phyloP scores from a whole-genome alignment of 1,139 yeast genomes.

The Hansenula lynferdii region DNA sequence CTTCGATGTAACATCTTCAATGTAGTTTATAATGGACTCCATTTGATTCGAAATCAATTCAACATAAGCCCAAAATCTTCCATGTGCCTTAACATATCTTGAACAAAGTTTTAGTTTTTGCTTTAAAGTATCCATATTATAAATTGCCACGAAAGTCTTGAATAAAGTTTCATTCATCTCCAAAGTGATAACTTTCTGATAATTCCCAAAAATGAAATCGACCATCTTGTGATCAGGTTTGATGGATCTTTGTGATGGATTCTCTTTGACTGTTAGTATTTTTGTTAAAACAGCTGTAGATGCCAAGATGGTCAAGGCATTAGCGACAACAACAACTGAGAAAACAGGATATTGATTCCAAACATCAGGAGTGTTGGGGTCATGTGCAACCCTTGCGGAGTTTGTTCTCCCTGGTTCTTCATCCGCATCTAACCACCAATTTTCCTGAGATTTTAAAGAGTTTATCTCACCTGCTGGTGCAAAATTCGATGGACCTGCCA shows the following conservation, averaged over 20 bases:
- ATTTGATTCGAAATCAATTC: slow-evolving; percentile 18
- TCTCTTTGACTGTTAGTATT: slow-evolving; percentile 9
- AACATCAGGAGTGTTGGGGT: slow-evolving; percentile 28
- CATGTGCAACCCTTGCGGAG: slow-evolving; percentile 19
- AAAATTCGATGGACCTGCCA: slow-evolving; percentile 25
- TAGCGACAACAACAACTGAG: slow-evolving; percentile 25
- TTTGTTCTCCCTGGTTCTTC: slow-evolving; percentile 15
- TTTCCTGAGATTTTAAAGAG: slow-evolving; percentile 15
- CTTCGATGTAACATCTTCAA: slow-evolving; percentile 14
- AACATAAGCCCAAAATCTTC: slow-evolving; percentile 23
- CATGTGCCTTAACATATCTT: slow-evolving; percentile 19
- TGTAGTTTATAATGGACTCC: slow-evolving; percentile 20
- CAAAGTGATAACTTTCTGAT: slow-evolving; percentile 9
- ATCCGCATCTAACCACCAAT: slow-evolving; percentile 28
- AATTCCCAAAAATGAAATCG: slow-evolving; percentile 11
- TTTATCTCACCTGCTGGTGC: slow-evolving; percentile 17
- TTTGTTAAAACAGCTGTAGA: slow-evolving; percentile 18
- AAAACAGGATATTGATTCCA: slow-evolving; percentile 39
- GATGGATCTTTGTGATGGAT: slow-evolving; percentile 1
- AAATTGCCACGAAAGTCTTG: slow-evolving; percentile 7
- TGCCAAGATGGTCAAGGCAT: slow-evolving; percentile 18
- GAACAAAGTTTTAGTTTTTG: slow-evolving; percentile 18
- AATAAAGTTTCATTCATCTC: slow-evolving; percentile 6
- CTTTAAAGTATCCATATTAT: slow-evolving; percentile 11
- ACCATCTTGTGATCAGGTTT: slow-evolving; percentile 6